Evolutionary conservation across 2,329 filamentous ascomycete species (phyloP).

Genomic region (Endothia cerciana): DNA sequence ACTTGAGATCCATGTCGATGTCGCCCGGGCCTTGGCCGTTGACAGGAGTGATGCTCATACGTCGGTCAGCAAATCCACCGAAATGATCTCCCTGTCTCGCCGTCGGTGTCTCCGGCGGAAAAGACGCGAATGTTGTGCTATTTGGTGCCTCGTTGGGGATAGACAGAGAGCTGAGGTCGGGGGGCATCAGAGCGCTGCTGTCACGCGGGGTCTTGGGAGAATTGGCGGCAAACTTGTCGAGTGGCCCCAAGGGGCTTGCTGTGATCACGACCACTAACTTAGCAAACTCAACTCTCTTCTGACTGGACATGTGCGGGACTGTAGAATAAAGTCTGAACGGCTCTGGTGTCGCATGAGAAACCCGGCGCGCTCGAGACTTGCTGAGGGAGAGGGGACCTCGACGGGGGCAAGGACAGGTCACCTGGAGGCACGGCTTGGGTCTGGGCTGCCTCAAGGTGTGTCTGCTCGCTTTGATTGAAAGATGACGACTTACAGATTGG

Average conservation of each 20-base stretch:
- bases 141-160: constrained; percentile 61
- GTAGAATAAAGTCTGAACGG: constrained; percentile 32
- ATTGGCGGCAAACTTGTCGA: constrained; percentile 50
- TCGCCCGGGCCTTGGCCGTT: constrained; percentile 72
- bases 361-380: constrained; percentile 40
- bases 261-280: constrained; percentile 53
- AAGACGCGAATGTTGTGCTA: constrained; percentile 32
- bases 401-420: constrained; percentile 35
- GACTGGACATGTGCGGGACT: constrained; percentile 35
- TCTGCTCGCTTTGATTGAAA: constrained; percentile 30
- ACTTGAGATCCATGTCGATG: constrained; percentile 73
- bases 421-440: constrained; percentile 33
- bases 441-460: constrained; percentile 34
- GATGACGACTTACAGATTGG: constrained; percentile 52
- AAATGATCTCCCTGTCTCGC: constrained; percentile 60
- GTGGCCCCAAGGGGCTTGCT: constrained; percentile 66
- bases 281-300: constrained; percentile 49
- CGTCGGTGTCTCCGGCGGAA: constrained; percentile 83
- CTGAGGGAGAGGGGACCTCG: constrained; percentile 41
- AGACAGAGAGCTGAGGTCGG: constrained; percentile 81
- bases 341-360: constrained; percentile 39
- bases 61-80: constrained; percentile 55
- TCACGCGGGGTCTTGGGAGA: constrained; percentile 83
- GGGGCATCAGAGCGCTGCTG: constrained; percentile 61
- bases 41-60: constrained; percentile 69